These are phyloP conservation scores for Apiospora kogelbergensis DNA, from an alignment of 2,329 filamentous ascomycete genomes.

Conservation along the genomic window DNA sequence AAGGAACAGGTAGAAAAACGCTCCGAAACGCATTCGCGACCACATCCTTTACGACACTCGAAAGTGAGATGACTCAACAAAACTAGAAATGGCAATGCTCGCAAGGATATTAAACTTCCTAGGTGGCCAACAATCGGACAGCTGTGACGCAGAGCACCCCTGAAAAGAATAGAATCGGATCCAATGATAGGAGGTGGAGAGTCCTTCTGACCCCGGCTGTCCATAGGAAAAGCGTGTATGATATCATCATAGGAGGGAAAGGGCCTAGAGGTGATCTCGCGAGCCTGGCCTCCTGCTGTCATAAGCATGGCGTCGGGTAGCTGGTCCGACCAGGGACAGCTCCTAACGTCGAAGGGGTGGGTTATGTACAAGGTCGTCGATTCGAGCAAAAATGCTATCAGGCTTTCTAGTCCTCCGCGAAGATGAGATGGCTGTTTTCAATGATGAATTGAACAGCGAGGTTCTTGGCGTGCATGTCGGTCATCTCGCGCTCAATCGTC, in stretches of 20 bases:
- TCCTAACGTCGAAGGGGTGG: not conserved
- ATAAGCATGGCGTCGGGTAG: not conserved
- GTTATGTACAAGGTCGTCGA: not conserved
- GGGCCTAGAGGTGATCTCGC: not conserved
- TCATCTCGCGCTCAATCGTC: constrained; percentile 91
- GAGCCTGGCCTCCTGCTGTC: constrained; percentile 8
- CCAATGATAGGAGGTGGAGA: constrained; percentile 17
- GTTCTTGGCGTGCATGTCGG: constrained; percentile 92
- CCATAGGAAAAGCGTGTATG: not conserved
- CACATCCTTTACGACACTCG: not conserved
- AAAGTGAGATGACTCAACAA: not conserved
- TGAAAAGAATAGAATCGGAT: constrained; percentile 23
- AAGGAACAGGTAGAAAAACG: constrained; percentile 8
- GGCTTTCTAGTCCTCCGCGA: constrained; percentile 47
- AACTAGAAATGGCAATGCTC: constrained; percentile 22
- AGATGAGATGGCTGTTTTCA: constrained; percentile 83
- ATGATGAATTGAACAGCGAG: constrained; percentile 89
- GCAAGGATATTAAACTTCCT: constrained; percentile 32
- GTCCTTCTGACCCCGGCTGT: not conserved
- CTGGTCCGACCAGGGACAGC: not conserved
- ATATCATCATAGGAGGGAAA: not conserved
- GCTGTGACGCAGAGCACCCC: constrained; percentile 20
- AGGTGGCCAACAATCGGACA: constrained; percentile 18
- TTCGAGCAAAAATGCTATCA: not conserved
- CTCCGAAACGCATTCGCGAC: not conserved